Evolutionary conservation across 2,329 filamentous ascomycete genomes (phyloP).

Genomic region (Pezicula neosporulosa): DNA sequence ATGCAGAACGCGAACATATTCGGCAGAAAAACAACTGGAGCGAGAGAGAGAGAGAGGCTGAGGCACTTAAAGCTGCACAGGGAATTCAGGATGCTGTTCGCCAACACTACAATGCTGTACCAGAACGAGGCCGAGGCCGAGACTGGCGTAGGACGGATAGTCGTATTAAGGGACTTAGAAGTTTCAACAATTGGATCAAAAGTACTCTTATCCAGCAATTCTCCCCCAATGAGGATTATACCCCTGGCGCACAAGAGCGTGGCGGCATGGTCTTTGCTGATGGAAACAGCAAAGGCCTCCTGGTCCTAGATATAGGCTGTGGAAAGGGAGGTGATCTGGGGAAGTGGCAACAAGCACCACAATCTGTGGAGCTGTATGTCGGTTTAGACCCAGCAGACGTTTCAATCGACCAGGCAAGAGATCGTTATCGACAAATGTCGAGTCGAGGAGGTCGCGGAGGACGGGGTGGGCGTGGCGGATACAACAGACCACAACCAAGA

Average conservation of each 20-base stretch:
- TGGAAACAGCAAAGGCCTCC: conserved; percentile 50
- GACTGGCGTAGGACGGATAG: conserved; percentile 95
- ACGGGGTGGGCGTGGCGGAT: conserved; percentile 46
- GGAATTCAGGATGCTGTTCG: conserved; percentile 82
- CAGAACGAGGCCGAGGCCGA: conserved; percentile 83
- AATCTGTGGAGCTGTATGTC: conserved; percentile 87
- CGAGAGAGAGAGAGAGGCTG: conserved; percentile 52
- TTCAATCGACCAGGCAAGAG: conserved; percentile 84
- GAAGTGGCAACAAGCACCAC: conserved; percentile 95
- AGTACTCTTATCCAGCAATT: conserved; percentile 97
- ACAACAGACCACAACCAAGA: conserved; percentile 44
- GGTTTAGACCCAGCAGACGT: conserved; percentile 91
- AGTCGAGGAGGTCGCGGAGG: conserved; percentile 51
- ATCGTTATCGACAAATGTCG: conserved; percentile 74
- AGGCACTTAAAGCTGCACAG: conserved; percentile 31
- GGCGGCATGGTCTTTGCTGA: conserved; percentile 33
- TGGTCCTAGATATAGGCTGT: conserved; percentile 91
- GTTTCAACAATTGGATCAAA: conserved; percentile 99
- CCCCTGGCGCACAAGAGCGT: conserved; percentile 54
- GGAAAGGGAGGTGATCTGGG: conserved; percentile 93
- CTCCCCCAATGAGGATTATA: conserved; percentile 73
- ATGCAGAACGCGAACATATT: conserved; percentile 64
- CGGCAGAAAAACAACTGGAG: conserved; percentile 54
- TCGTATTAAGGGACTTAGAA: conserved; percentile 89
- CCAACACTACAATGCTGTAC: conserved; percentile 94